A percentile compares a stretch with the other conserved stretches of the same genome.
These are phyloP conservation scores for Aspergillaceae sp. DNA, from an alignment of 2,329 filamentous ascomycete species.

Conservation along the genomic window DNA sequence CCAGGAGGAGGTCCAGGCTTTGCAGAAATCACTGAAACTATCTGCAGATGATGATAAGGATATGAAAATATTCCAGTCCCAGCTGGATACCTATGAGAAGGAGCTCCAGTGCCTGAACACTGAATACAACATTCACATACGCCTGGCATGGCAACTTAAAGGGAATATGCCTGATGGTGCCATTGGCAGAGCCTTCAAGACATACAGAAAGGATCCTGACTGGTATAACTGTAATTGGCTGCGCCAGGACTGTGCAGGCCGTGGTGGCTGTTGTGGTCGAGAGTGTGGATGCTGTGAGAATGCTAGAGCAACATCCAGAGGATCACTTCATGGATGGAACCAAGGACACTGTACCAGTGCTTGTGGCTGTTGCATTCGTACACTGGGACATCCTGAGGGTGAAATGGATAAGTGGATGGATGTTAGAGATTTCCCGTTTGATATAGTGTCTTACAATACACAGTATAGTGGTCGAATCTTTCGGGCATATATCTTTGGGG, in stretches of 20 bases:
- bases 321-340: not conserved
- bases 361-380: not conserved
- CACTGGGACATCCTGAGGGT: not conserved
- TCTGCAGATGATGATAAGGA: not conserved
- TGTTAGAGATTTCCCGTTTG: not conserved
- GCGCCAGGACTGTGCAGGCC: slow-evolving; percentile 3
- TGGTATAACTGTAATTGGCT: slow-evolving; percentile 1
- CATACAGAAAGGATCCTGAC: not conserved
- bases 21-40: not conserved
- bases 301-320: not conserved
- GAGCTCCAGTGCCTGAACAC: not conserved
- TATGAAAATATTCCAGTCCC: not conserved
- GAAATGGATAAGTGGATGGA: not conserved
- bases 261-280: slow-evolving; percentile 7
- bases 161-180: not conserved
- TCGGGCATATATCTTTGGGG: not conserved
- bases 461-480: not conserved
- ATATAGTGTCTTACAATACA: not conserved
- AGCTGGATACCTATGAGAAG: not conserved
- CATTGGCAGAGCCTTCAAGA: not conserved
- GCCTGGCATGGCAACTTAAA: not conserved
- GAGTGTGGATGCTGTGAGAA: slow-evolving; percentile 5
- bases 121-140: no score
- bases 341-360: not conserved
- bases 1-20: not conserved